Evolutionary conservation across 352 stramenopile species (phyloP), one percentile per base, ranked within the genome.

Genomic region (Pythium biforme): DNA sequence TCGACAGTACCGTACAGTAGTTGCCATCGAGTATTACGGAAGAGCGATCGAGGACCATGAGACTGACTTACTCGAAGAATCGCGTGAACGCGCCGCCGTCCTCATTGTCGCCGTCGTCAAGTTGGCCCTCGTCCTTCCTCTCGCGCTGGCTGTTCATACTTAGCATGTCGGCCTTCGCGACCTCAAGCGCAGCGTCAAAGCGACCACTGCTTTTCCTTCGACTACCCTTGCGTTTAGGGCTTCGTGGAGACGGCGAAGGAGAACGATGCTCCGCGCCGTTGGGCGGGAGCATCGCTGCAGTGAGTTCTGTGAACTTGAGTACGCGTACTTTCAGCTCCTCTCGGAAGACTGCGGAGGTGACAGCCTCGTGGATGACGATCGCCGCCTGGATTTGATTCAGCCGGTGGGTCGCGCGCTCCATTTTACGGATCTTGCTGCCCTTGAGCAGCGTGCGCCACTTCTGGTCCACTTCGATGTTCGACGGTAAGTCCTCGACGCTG

Each of bases 251-350:
- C 17, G 43, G 26, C 14, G 31, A 27, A 4, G 33, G 19, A 14
- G 51, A 33, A 15, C 15, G 53, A 15, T 19, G 2, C 26, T 59
- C 37, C 15, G 58, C 14, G 23, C 26, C n/a, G 19, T 37, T 20
- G 0, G 27, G 5, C 15, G 27, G 14, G n/a, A 55, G n/a, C 17
- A 59, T 55, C 9, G 23, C 31, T n/a, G 59, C 50, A 5, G 73
- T 85, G 15, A 86, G 57, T 0, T 64, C 46, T 0, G 66, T 77
- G 62, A 87, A 87, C 55, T 85, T 86, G 2, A 75, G 12, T 22
- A 89, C 80, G 2, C 74, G 72, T 23, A 67, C 66, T 10, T 67
- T 64, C n/a, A 89, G 76, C 54, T 86, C 77, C n/a, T 89, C 72
- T 19, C 74, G 77, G 49, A 86, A 88, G 49, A 89, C 75, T 25